phyloP scores from a whole-genome alignment of 2,329 filamentous ascomycete genomes.

The Verticillium nubilum region DNA sequence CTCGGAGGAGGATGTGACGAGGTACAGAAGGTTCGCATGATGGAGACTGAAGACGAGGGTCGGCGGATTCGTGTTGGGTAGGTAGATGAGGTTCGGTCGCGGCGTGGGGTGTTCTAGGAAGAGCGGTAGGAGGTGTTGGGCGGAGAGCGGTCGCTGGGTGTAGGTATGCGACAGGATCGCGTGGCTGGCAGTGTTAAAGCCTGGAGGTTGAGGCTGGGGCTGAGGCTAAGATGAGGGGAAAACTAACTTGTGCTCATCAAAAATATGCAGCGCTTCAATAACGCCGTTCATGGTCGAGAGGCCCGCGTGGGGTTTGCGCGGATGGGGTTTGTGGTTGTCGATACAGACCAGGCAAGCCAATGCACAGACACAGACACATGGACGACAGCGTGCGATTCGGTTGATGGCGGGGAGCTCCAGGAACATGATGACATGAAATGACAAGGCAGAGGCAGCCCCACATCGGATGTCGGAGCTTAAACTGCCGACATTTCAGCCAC shows the following conservation, averaged over 20 bases:
- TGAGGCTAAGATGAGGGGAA: neutral
- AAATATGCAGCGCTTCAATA: slow-evolving; percentile 95
- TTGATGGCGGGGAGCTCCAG: slow-evolving; percentile 3
- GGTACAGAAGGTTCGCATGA: slow-evolving; percentile 83
- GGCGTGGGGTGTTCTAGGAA: slow-evolving; percentile 80
- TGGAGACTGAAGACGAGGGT: slow-evolving; percentile 82
- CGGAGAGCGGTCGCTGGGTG: slow-evolving; percentile 72
- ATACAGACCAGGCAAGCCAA: too few species aligned
- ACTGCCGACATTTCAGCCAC: neutral
- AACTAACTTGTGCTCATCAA: slow-evolving; percentile 85
- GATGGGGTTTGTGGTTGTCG: too few species aligned
- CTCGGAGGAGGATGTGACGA: slow-evolving; percentile 80
- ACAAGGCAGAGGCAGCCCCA: neutral
- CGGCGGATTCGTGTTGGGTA: slow-evolving; percentile 75
- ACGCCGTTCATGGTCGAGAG: slow-evolving; percentile 67
- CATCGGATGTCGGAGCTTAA: slow-evolving; percentile 1
- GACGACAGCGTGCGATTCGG: neutral
- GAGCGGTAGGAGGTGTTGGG: slow-evolving; percentile 71
- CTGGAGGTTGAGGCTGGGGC: slow-evolving; percentile 30
- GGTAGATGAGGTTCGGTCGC: slow-evolving; percentile 79
- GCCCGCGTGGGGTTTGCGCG: slow-evolving; percentile 16
- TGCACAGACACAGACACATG: too few species aligned
- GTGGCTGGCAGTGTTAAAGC: slow-evolving; percentile 59
- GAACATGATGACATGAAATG: slow-evolving; percentile 25
- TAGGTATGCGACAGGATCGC: slow-evolving; percentile 87